Percentiles rank a stretch among this genome's conserved stretches.
These are phyloP conservation scores for Phytophthora tentaculata DNA, from an alignment of 352 stramenopile species.

Conservation along the genomic window DNA sequence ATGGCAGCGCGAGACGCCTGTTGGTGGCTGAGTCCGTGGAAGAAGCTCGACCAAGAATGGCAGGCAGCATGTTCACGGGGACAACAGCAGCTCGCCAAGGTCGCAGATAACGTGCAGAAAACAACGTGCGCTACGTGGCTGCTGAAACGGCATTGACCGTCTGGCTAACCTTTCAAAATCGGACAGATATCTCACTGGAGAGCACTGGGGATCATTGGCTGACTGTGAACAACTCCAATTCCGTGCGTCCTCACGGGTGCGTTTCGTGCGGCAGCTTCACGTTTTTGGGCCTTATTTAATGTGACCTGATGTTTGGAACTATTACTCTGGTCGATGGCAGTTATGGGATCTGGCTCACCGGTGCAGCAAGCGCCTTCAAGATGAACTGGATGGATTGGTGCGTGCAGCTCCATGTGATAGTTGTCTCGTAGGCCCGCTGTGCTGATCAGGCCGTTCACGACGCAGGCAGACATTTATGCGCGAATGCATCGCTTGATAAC, in stretches of 20 bases:
- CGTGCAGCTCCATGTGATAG: slow-evolving; percentile 5
- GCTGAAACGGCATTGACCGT: background rate
- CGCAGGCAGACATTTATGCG: slow-evolving; percentile 49
- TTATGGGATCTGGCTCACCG: slow-evolving; percentile 78
- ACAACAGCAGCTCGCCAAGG: slow-evolving; percentile 69
- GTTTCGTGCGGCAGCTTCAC: slow-evolving; percentile 6
- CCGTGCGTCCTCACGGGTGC: slow-evolving; percentile 53
- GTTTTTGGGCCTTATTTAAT: background rate
- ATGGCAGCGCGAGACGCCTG: slow-evolving; percentile 29
- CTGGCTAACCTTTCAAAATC: background rate
- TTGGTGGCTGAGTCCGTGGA: slow-evolving; percentile 71
- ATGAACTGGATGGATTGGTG: slow-evolving; percentile 60
- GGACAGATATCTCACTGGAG: slow-evolving; percentile 63
- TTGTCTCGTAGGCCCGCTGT: background rate
- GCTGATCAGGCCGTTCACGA: background rate
- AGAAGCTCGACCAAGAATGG: slow-evolving; percentile 76
- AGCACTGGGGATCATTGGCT: slow-evolving; percentile 66
- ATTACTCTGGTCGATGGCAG: slow-evolving; percentile 23
- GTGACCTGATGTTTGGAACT: slow-evolving; percentile 5
- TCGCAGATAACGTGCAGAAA: slow-evolving; percentile 78
- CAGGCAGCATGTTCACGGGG: slow-evolving; percentile 45
- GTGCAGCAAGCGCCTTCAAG: slow-evolving; percentile 57
- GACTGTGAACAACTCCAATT: slow-evolving; percentile 58
- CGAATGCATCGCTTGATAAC: slow-evolving; percentile 50
- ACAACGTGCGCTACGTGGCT: slow-evolving; percentile 53